Base-by-base conservation (phyloP, 2,329 filamentous ascomycete genomes). In the Colletotrichum tamarilloi region DNA sequence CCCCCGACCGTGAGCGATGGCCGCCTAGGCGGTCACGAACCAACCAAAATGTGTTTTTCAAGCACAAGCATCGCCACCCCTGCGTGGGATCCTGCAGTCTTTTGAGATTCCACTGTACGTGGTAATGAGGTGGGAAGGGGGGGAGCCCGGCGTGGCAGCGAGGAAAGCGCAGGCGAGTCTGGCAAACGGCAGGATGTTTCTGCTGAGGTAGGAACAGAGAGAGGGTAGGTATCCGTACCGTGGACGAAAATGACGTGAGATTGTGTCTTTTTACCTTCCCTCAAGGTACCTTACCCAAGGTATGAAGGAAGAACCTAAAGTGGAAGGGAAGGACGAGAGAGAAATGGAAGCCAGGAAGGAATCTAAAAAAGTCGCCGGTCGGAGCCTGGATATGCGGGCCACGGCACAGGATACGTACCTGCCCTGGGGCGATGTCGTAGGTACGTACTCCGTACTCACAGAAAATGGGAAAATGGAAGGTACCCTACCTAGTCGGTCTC, bases 31-130 rank as follows among this genome's bases (percentile, higher is more conserved):
- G 30, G 30, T 60, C 4, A 12, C 16, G 22, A 12, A 42, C 68
- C 62, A 70, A 67, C 62, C 68, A 70, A 3, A 56, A 30, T 56
- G 24, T 26, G 46, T 26, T 14, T 24, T 5, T 32, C 46, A 14
- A 49, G 35, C 68, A 68, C 35, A 68, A 72, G 64, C 49, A 52
- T 35, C 49, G 9, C 46, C n/a, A 12, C 38, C 68, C 68, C 68
- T 70, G 67, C 38, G 35, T 24, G 22, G 14, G n/a, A 24, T 16
- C 16, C 5, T 16, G 24, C 32, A 16, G 24, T 53, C 19, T 19
- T 49, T 55, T 26, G 14, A 16, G 12, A 19, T 42, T 22, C n/a
- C 22, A 28, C 46, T 38, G 38, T 26, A 26, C 26, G 26, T 26
- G 26, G 26, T 59, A 55, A 22, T 53, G 7, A 7, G 26, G n/a